These are phyloP conservation scores for Paecilomyces formosus DNA, from an alignment of 2,329 filamentous ascomycete genomes.

Conservation along the genomic window DNA sequence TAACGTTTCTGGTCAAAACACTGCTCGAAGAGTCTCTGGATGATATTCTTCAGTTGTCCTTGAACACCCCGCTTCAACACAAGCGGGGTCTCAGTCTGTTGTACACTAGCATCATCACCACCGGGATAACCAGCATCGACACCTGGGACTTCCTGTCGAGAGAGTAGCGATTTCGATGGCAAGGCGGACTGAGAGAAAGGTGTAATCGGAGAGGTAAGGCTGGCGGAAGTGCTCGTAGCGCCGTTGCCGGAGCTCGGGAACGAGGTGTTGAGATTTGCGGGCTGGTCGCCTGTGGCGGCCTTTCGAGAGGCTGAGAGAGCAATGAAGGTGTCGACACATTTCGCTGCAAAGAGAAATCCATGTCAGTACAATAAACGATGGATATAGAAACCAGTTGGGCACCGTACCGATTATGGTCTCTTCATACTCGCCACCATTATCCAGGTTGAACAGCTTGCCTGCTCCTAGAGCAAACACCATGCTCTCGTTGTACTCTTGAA, in stretches of 20 bases:
- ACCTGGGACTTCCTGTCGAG: conserved; percentile 61
- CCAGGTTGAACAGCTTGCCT: conserved; percentile 89
- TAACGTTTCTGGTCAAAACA: conserved; percentile 83
- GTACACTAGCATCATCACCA: conserved; percentile 48
- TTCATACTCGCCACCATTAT: conserved; percentile 88
- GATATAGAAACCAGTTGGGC: background rate
- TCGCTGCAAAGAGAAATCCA: conserved; percentile 44
- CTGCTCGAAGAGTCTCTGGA: conserved; percentile 83
- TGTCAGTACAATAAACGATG: background rate
- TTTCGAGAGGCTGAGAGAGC: conserved; percentile 59
- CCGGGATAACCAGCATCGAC: conserved; percentile 50
- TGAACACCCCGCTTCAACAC: conserved; percentile 68
- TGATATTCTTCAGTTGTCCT: conserved; percentile 70
- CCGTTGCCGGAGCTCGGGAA: conserved; percentile 63
- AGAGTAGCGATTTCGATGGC: conserved; percentile 91
- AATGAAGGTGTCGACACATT: conserved; percentile 97
- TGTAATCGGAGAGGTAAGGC: conserved; percentile 77
- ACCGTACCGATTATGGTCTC: conserved; percentile 84
- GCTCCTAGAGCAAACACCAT: conserved; percentile 97
- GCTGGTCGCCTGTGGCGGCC: conserved; percentile 41
- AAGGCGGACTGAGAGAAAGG: conserved; percentile 91
- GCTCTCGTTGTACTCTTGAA: conserved; percentile 98
- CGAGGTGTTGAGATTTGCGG: conserved; percentile 70
- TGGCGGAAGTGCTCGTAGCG: conserved; percentile 56
- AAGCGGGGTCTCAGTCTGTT: conserved; percentile 51